Evolutionary conservation across 345 rosid genomes (phyloP), one percentile per base, ranked within the genome.

Genomic region (Toxicodendron radicans): DNA sequence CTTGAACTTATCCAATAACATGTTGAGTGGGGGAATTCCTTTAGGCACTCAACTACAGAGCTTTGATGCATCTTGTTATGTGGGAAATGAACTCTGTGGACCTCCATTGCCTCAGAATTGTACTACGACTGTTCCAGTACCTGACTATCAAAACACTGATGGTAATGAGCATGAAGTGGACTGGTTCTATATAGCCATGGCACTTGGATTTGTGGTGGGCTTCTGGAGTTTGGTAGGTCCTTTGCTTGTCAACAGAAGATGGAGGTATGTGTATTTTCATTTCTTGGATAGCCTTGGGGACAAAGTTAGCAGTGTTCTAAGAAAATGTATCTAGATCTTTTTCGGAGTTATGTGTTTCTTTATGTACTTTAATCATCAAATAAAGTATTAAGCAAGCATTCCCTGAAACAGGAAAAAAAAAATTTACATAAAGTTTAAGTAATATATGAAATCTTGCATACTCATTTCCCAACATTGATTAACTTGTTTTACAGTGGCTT

Each of bases 11-110:
- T n/a, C n/a, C n/a, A n/a, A n/a, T 54, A 56, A 56, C 52, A 78
- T 21, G 0, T 52, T 68, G 21, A 66, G 8, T n/a, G 74, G 77
- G 16, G 52, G 17, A 62, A 68, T 73, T 63, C 78, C 78, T 45
- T 27, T 13, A 8, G 48, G 78, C 23, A 63, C 81, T 45, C 67
- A 73, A 56, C 16, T 32, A 7, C 68, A 58, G 27, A 45, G 66
- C 23, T 58, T 58, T 10, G 33, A 58, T 58, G 65, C 56, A 23
- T 58, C 73, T 0, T 41, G 10, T 41, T 71, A 58, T 12, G 58
- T 13, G 1, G 66, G 74, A n/a, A 58, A 58, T 18, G 3, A 27
- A 16, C 57, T 71, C 3, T 59, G 66, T 27, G 66, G 66, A 24
- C 4, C 20, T 23, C 74, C 74, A 24, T 57, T 71, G 27, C 20